phyloP scores from a whole-genome alignment of 2,329 filamentous ascomycete genomes.

The Fusarium coicis region DNA sequence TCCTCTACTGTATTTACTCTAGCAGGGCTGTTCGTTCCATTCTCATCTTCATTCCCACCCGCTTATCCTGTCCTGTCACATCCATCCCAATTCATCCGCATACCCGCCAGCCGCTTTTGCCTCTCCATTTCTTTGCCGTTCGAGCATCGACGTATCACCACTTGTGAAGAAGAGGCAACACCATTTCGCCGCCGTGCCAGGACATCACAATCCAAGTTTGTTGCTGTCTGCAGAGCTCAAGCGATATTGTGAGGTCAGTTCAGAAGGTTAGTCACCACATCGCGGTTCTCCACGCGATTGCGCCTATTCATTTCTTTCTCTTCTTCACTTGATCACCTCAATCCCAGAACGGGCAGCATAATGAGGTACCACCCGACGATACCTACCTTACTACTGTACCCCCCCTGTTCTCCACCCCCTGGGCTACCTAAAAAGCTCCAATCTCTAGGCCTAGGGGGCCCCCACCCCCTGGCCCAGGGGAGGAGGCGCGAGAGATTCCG shows the following conservation, averaged over 20 bases:
- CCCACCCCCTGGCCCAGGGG: slow-evolving; percentile 45
- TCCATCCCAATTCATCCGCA: slow-evolving; percentile 15
- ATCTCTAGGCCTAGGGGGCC: slow-evolving; percentile 22
- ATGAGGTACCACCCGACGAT: neutral
- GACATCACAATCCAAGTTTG: neutral
- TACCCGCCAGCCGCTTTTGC: slow-evolving; percentile 5
- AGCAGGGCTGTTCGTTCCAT: slow-evolving; percentile 16
- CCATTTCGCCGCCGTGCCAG: neutral
- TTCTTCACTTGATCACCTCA: slow-evolving; percentile 10
- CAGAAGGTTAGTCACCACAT: neutral
- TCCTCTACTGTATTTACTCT: slow-evolving; percentile 7
- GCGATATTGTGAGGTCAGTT: neutral
- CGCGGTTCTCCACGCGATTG: neutral
- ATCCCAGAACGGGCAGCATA: neutral
- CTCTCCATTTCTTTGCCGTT: slow-evolving; percentile 1
- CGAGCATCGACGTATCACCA: slow-evolving; percentile 8
- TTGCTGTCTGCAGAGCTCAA: neutral
- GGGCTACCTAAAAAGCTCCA: slow-evolving; percentile 21
- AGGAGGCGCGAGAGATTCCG: slow-evolving; percentile 47
- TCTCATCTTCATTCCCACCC: neutral
- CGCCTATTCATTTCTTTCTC: neutral
- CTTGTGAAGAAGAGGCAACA: slow-evolving; percentile 5
- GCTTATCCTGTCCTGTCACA: neutral
- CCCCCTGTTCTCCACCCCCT: slow-evolving; percentile 33
- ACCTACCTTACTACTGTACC: neutral